phyloP scores from a whole-genome alignment of 1,139 yeast species.

The Hansenula sp. region DNA sequence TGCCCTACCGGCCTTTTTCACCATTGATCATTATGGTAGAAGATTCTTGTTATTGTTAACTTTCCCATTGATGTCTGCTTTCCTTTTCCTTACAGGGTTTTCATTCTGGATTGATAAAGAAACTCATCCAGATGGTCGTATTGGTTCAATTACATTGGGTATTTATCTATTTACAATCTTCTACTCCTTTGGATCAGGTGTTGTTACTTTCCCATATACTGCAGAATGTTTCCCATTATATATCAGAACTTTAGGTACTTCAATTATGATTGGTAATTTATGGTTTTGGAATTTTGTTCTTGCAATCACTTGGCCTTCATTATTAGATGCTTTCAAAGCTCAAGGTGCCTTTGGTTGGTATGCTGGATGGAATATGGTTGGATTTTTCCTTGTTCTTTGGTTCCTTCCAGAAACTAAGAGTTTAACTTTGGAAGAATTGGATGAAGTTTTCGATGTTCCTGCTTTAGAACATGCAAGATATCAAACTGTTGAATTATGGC shows the following conservation, averaged over 20 bases:
- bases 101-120: constrained; percentile 52
- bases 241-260: constrained; percentile 79
- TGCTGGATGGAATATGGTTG: constrained; percentile 78
- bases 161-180: constrained; percentile 66
- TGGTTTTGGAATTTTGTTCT: constrained; percentile 80
- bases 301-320: constrained; percentile 75
- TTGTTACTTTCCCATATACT: constrained; percentile 81
- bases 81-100: constrained; percentile 63
- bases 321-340: constrained; percentile 55
- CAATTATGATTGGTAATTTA: constrained; percentile 74
- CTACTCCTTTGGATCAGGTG: constrained; percentile 81
- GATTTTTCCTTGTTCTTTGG: constrained; percentile 60
- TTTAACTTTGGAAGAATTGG: constrained; percentile 63
- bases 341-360: constrained; percentile 85
- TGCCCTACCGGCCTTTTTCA: constrained; percentile 75
- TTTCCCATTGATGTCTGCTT: constrained; percentile 65
- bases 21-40: constrained; percentile 75
- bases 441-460: constrained; percentile 64
- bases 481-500: constrained; percentile 43
- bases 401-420: constrained; percentile 64
- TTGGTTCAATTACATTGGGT: constrained; percentile 62
- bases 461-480: constrained; percentile 49
- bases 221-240: constrained; percentile 81
- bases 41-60: constrained; percentile 62
- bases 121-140: constrained; percentile 43